Evolutionary conservation across 2,329 filamentous ascomycete species (phyloP), one percentile per base, ranked within the genome.

Genomic region (Aspergillus sclerotialis): DNA sequence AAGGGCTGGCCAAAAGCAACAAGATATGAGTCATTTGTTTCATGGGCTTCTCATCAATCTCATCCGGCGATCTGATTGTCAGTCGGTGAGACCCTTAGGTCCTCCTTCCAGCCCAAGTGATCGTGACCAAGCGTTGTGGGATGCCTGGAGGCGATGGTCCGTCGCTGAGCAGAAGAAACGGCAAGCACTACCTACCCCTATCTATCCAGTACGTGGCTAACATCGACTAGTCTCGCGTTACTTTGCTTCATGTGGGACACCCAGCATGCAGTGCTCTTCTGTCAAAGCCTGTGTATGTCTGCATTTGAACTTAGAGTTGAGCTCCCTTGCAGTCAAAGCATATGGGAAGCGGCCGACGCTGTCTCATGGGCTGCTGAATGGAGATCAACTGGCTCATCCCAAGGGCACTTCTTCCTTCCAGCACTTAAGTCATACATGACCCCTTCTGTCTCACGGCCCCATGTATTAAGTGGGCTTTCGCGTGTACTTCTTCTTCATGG

Each of bases 171-270:
- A 77, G 40, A 74, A 74, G 37, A 78, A 78, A 53, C 67, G n/a
- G n/a, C n/a, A n/a, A n/a, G n/a, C n/a, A n/a, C n/a, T n/a, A n/a
- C n/a, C n/a, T n/a, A n/a, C n/a, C n/a, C n/a, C n/a, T n/a, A n/a
- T n/a, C n/a, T n/a, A n/a, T n/a, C n/a, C n/a, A n/a, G n/a, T n/a
- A n/a, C n/a, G n/a, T n/a, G n/a, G n/a, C n/a, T n/a, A n/a, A n/a
- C n/a, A n/a, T n/a, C n/a, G n/a, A n/a, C n/a, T n/a, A n/a, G 76
- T 59, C 56, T 77, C 0, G 73, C 75, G 0, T 65, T 79, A 25
- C 60, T 78, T 4, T 80, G 75, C 47, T 82, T 81, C 49, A 73
- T 80, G 63, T 80, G 76, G 77, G 77, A 80, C 43, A 78, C 75
- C 0, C 76, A 80, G 35, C 76, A 80, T 39, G 76, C 76, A 0